Conservation (phyloP, 2,329 filamentous ascomycete species). For the Penicillium sclerotigenum region DNA sequence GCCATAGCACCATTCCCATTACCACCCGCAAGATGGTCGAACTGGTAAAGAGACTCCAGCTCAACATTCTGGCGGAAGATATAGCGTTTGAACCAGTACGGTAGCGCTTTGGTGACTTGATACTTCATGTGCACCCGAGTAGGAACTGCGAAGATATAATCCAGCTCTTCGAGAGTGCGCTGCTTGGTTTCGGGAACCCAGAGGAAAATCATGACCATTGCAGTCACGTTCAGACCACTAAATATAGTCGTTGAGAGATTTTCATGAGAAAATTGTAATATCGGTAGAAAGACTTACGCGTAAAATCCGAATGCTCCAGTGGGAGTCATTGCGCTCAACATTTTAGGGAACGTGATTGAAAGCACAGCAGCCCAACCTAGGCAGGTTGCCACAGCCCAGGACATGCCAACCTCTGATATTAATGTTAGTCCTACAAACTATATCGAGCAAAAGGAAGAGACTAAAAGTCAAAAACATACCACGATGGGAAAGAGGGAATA, state of each 20-base stretch:
- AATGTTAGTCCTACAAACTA: constrained; percentile 20
- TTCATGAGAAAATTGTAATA: neutral
- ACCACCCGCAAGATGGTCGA: constrained; percentile 30
- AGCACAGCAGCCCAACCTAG: constrained; percentile 50
- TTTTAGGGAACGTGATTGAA: constrained; percentile 50
- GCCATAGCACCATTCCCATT: neutral
- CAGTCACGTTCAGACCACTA: constrained; percentile 57
- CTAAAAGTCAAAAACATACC: constrained; percentile 30
- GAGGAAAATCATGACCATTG: constrained; percentile 63
- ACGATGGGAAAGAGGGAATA: constrained; percentile 55
- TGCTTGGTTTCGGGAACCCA: constrained; percentile 58
- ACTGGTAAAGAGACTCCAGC: constrained; percentile 53
- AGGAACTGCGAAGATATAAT: constrained; percentile 58
- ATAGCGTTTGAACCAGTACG: constrained; percentile 60
- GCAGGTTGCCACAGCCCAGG: constrained; percentile 46
- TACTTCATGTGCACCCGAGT: constrained; percentile 57
- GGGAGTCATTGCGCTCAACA: constrained; percentile 48
- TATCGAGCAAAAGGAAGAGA: constrained; percentile 13
- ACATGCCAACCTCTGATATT: constrained; percentile 47
- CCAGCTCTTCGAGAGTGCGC: constrained; percentile 54
- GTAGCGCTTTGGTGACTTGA: constrained; percentile 55
- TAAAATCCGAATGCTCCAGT: constrained; percentile 62
- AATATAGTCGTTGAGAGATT: constrained; percentile 3
- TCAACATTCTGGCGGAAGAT: constrained; percentile 50
- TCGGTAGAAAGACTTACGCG: constrained; percentile 30